Conservation (phyloP, 768 basidiomycete species). For the Termitomyces sp. region DNA sequence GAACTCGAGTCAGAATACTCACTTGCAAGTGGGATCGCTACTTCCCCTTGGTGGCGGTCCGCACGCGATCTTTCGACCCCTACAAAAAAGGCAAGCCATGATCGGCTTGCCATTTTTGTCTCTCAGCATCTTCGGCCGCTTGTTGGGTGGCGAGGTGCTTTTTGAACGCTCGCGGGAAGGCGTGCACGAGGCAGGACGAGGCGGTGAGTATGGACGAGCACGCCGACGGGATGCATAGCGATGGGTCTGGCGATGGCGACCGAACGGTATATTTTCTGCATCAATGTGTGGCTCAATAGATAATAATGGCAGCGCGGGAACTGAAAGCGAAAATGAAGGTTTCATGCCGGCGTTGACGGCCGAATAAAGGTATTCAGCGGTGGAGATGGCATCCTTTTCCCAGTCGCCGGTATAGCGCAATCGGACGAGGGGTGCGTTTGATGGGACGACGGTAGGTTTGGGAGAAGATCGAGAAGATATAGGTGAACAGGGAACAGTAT, state of each 20-base stretch:
- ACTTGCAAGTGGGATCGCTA: slow-evolving; percentile 43
- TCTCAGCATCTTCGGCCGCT: background rate
- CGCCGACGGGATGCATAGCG: background rate
- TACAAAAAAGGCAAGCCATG: slow-evolving; percentile 43
- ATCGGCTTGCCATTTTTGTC: slow-evolving; percentile 27
- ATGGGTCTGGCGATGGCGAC: background rate
- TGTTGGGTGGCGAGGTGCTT: background rate
- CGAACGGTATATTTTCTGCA: background rate
- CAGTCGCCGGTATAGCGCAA: slow-evolving; percentile 12
- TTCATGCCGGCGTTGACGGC: background rate
- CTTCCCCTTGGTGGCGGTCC: slow-evolving; percentile 33
- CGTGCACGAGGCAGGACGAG: background rate
- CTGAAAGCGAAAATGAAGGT: background rate
- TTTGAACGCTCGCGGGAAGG: slow-evolving; percentile 2
- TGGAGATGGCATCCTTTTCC: slow-evolving; percentile 8
- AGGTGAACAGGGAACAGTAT: background rate
- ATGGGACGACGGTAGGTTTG: background rate
- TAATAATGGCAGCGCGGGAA: background rate
- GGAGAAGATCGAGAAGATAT: background rate
- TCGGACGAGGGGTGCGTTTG: background rate
- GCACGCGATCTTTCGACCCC: slow-evolving; percentile 48
- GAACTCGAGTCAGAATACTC: slow-evolving; percentile 16
- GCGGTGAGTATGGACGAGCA: background rate
- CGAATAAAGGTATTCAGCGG: background rate
- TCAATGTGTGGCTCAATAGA: background rate